Conservation (phyloP, 1,284 basidiomycete genomes). For the Ceratobasidium sp. region DNA sequence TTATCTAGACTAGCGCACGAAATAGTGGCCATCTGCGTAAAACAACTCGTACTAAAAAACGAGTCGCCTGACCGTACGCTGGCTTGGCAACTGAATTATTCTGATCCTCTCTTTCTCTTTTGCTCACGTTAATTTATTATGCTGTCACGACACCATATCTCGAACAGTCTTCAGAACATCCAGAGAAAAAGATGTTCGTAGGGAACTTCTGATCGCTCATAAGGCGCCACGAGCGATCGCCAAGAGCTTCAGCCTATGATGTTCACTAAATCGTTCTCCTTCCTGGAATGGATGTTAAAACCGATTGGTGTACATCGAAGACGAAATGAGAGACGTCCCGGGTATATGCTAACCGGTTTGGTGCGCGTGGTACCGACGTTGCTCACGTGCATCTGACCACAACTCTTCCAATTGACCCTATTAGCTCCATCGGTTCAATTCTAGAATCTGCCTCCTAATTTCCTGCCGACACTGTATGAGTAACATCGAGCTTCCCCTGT, state of each 20-base stretch:
- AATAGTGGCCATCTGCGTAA: not conserved
- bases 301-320: not conserved
- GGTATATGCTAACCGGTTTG: slow-evolving; percentile 34
- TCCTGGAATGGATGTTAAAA: not conserved
- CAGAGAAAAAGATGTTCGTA: slow-evolving; percentile 32
- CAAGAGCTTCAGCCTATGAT: not conserved
- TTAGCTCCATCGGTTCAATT: slow-evolving; percentile 19
- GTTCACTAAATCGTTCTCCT: not conserved
- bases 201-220: slow-evolving; percentile 35
- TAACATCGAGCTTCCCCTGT: slow-evolving; percentile 12
- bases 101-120: slow-evolving; percentile 25
- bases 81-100: not conserved
- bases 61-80: not conserved
- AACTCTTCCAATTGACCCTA: not conserved
- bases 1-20: not conserved
- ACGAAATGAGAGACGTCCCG: not conserved
- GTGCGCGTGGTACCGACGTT: slow-evolving; percentile 33
- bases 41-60: not conserved
- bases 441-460: slow-evolving; percentile 23
- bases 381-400: slow-evolving; percentile 34
- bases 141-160: not conserved
- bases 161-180: slow-evolving; percentile 41
- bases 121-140: slow-evolving; percentile 37
- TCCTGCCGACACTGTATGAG: slow-evolving; percentile 8
- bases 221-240: slow-evolving; percentile 11